phyloP scores from a whole-genome alignment of 23 red algal species.

The Gracilaria gracilis region DNA sequence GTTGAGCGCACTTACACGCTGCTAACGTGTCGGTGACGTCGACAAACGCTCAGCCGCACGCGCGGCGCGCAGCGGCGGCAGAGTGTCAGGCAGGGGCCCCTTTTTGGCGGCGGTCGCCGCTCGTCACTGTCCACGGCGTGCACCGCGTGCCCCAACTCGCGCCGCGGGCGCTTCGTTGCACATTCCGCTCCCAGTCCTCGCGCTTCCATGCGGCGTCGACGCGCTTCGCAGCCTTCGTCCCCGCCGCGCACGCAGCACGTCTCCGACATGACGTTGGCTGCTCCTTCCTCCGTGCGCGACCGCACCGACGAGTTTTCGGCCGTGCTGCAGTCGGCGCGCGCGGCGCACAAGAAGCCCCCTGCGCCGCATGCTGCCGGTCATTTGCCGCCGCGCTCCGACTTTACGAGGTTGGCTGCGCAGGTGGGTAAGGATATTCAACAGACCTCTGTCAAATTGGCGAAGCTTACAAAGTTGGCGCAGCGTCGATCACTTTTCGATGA shows the following conservation, averaged over 20 bases:
- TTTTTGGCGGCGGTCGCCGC: not conserved
- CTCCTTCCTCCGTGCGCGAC: slow-evolving; percentile 63
- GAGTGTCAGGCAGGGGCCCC: not conserved
- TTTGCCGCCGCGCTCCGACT: slow-evolving; percentile 70
- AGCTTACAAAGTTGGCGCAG: slow-evolving; percentile 82
- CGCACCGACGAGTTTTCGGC: slow-evolving; percentile 65
- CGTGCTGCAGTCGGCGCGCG: slow-evolving; percentile 46
- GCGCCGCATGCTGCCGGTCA: slow-evolving; percentile 3
- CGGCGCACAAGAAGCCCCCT: slow-evolving; percentile 51
- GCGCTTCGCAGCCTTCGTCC: slow-evolving; percentile 1
- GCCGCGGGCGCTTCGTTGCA: not conserved
- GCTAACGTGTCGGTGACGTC: not conserved
- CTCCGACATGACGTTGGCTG: slow-evolving; percentile 43
- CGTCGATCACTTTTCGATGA: slow-evolving; percentile 91
- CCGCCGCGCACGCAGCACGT: not conserved
- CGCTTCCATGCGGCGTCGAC: slow-evolving; percentile 34
- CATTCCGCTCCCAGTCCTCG: not conserved
- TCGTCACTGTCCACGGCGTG: not conserved
- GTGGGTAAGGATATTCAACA: slow-evolving; percentile 74
- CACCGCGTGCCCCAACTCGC: not conserved
- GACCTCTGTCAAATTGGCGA: slow-evolving; percentile 81
- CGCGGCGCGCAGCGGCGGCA: not conserved
- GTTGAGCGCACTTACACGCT: not conserved
- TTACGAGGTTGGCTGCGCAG: slow-evolving; percentile 75
- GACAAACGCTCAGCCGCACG: not conserved